Evolutionary conservation across 2,329 filamentous ascomycete species (phyloP).

Genomic region (Malbranchea cinnamomea): DNA sequence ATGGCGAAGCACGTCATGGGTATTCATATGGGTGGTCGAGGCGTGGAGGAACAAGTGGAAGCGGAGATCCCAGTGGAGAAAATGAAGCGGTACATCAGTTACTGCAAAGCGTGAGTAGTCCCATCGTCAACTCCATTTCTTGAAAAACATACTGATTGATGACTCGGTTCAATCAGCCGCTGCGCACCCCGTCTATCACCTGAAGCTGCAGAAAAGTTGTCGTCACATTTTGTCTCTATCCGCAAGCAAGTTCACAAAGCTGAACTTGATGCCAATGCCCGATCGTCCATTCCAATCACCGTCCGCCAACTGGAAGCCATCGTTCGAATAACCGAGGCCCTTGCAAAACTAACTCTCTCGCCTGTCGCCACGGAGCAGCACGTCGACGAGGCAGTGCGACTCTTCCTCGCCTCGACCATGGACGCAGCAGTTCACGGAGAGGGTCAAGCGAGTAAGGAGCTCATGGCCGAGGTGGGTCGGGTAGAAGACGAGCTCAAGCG

Average conservation of each 20-base stretch:
- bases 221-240: conserved; percentile 93
- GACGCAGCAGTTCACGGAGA: conserved; percentile 88
- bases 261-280: conserved; percentile 76
- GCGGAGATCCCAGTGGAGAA: conserved; percentile 89
- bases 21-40: conserved; percentile 84
- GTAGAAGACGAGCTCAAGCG: conserved; percentile 81
- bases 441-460: conserved; percentile 66
- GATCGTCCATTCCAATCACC: conserved; percentile 92
- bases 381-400: conserved; percentile 90
- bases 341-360: conserved; percentile 79
- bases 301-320: conserved; percentile 95
- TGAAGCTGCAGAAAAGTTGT: conserved; percentile 88
- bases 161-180: too few species aligned
- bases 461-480: conserved; percentile 77
- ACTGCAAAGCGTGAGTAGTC: conserved; percentile 82
- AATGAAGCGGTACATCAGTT: conserved; percentile 94
- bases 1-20: conserved; percentile 97
- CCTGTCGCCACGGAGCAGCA: conserved; percentile 79
- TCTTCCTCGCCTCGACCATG: conserved; percentile 96
- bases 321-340: conserved; percentile 87
- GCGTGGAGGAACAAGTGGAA: conserved; percentile 66
- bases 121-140: too few species aligned
- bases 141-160: too few species aligned
- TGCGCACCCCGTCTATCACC: conserved; percentile 83
- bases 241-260: conserved; percentile 83